Evolutionary conservation across 192 early-diverging fungal species (phyloP), one percentile per base, ranked within the genome.

Genomic region (Chytriomyces confervae): DNA sequence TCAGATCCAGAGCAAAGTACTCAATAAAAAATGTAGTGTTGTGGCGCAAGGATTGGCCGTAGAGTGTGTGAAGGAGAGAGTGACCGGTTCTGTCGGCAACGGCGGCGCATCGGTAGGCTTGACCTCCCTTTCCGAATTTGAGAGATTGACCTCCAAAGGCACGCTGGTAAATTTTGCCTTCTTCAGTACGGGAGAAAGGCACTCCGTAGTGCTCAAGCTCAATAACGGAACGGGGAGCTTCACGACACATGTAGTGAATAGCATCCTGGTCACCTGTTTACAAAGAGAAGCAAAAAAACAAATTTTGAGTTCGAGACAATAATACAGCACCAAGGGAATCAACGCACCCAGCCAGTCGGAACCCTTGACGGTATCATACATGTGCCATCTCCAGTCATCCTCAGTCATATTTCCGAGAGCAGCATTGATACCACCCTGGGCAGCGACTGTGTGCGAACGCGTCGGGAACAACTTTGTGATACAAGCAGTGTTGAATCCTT

Each of bases 301-400:
- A 69, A 69, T 9, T 16, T 51, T 68, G 36, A 72, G 70, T 27
- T 45, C 57, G 20, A n/a, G n/a, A 24, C 20, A 23, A 18, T 74
- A 23, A 23, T 16, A n/a, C 23, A 44, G 11, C 16, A 46, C 18
- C 72, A 1, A 61, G 73, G 16, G 51, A 62, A 8, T 4, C 0
- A 20, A 66, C 78, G 23, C 46, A 86, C 96, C 97, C 23, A 99
- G 91, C 97, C 97, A 99, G 83, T 99, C 97, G 75, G 93, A 94
- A 65, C 96, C 97, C 89, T 99, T 99, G 83, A 97, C 96, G 27
- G 97, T 97, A 76, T 99, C 97, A 81, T 97, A 99, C 97, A 99
- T 99, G 84, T 99, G 97, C 97, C 97, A 99, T 86, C 96, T 91
- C 97, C 97, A 99, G 89, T 99, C 97, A 84, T 99, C 97, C 87